Conservation (phyloP, 768 basidiomycete genomes). For the Leucosporidium creatinivorum region DNA sequence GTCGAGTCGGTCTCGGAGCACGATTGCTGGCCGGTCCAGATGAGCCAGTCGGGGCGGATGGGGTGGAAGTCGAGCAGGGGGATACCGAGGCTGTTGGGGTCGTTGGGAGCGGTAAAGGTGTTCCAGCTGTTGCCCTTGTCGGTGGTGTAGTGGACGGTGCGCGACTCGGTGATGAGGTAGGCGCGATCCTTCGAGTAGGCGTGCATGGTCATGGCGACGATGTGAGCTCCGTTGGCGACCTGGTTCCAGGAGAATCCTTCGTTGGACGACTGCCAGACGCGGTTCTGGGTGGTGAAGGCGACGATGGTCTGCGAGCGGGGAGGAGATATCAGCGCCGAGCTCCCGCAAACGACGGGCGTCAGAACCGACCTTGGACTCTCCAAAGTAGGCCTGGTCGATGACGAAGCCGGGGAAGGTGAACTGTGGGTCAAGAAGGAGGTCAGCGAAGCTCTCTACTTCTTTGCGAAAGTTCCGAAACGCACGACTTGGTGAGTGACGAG, state of each 20-base stretch:
- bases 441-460: too few species aligned
- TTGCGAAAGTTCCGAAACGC: too few species aligned
- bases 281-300: slow-evolving; percentile 64
- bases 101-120: slow-evolving; percentile 52
- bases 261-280: slow-evolving; percentile 88
- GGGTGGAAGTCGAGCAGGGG: slow-evolving; percentile 83
- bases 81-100: slow-evolving; percentile 70
- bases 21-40: slow-evolving; percentile 74
- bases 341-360: not conserved
- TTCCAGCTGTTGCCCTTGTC: slow-evolving; percentile 72
- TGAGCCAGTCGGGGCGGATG: slow-evolving; percentile 62
- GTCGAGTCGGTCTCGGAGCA: slow-evolving; percentile 49
- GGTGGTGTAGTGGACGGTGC: slow-evolving; percentile 69
- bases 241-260: slow-evolving; percentile 89
- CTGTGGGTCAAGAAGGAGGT: slow-evolving; percentile 41
- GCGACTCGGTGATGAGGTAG: slow-evolving; percentile 70
- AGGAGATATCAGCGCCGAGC: not conserved
- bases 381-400: slow-evolving; percentile 76
- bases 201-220: slow-evolving; percentile 84
- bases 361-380: slow-evolving; percentile 54
- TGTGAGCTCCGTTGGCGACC: slow-evolving; percentile 52
- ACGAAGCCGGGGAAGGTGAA: slow-evolving; percentile 61
- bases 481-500: slow-evolving; percentile 68
- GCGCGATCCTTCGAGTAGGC: slow-evolving; percentile 69
- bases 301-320: slow-evolving; percentile 61